These are phyloP conservation scores for Microdochium paspali DNA, from an alignment of 2,329 filamentous ascomycete species.

Conservation along the genomic window DNA sequence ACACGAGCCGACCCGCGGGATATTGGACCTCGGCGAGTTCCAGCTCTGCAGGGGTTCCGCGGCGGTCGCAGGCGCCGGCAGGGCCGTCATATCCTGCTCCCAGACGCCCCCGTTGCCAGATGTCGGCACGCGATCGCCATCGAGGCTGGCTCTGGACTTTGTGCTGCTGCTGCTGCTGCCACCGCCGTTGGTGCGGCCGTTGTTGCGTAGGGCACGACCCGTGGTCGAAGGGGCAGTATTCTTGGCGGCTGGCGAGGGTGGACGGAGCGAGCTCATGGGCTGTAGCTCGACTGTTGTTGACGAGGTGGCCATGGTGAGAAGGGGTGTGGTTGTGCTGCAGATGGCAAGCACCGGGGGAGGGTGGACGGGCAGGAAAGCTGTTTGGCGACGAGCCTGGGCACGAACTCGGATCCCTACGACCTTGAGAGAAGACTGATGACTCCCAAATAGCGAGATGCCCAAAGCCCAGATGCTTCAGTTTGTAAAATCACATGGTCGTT, in stretches of 20 bases:
- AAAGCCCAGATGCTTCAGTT: no score
- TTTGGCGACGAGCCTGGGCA: no score
- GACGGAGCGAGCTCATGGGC: background rate
- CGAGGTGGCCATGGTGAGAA: background rate
- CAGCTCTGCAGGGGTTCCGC: constrained; percentile 27
- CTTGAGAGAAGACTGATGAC: no score
- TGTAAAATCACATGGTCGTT: no score
- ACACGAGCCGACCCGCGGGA: constrained; percentile 36
- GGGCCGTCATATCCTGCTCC: background rate
- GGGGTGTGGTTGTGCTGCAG: background rate
- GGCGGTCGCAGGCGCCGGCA: constrained; percentile 7
- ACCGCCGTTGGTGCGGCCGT: background rate
- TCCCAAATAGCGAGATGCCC: no score
- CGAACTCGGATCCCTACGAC: no score
- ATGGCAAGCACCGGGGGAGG: no score
- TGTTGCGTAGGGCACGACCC: background rate
- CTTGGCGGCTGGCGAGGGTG: background rate
- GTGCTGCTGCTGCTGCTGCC: background rate
- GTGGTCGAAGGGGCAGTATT: background rate
- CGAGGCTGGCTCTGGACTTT: background rate
- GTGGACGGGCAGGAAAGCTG: no score
- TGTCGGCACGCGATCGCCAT: background rate
- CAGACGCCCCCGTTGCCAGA: background rate
- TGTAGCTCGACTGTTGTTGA: background rate
- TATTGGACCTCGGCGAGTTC: constrained; percentile 40